Percentiles rank a stretch among this genome's conserved stretches.
These are phyloP conservation scores for Wickerhamomyces sp. DNA, from an alignment of 1,139 yeast genomes.

Conservation along the genomic window DNA sequence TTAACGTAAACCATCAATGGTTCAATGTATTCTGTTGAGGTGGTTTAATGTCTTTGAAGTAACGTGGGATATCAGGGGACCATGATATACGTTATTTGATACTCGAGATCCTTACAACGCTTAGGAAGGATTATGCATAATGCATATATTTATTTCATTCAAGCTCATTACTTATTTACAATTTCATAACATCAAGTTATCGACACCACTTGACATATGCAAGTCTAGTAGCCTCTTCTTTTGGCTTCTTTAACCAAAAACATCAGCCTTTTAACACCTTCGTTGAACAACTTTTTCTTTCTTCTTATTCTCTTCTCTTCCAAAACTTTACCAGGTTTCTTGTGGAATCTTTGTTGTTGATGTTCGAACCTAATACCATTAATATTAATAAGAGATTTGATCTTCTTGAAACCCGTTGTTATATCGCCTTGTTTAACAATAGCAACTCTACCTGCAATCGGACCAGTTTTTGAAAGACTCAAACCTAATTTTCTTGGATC, in stretches of 20 bases:
- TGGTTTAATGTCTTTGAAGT: too few species aligned
- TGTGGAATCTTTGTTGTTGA: constrained; percentile 37
- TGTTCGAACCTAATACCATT: constrained; percentile 33
- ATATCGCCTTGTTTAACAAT: constrained; percentile 33
- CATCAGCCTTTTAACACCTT: constrained; percentile 42
- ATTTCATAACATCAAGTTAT: too few species aligned
- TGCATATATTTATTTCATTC: too few species aligned
- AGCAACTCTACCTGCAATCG: constrained; percentile 42
- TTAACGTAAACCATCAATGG: too few species aligned
- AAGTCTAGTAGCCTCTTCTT: constrained; percentile 43
- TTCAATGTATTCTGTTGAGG: too few species aligned
- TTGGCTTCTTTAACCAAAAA: constrained; percentile 44
- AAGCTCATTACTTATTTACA: too few species aligned
- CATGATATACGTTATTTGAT: too few species aligned
- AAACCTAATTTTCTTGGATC: constrained; percentile 14
- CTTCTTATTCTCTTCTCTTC: constrained; percentile 37
- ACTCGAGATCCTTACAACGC: too few species aligned
- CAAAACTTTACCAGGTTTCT: constrained; percentile 43
- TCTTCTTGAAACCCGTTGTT: constrained; percentile 29
- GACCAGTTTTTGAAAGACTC: constrained; percentile 31
- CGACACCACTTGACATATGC: too few species aligned
- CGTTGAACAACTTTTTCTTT: constrained; percentile 42
- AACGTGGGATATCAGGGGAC: too few species aligned
- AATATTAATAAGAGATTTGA: constrained; percentile 30
- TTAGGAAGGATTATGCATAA: too few species aligned